These are phyloP conservation scores for Sapria himalayana DNA, from an alignment of 345 rosid genomes.

Conservation along the genomic window DNA sequence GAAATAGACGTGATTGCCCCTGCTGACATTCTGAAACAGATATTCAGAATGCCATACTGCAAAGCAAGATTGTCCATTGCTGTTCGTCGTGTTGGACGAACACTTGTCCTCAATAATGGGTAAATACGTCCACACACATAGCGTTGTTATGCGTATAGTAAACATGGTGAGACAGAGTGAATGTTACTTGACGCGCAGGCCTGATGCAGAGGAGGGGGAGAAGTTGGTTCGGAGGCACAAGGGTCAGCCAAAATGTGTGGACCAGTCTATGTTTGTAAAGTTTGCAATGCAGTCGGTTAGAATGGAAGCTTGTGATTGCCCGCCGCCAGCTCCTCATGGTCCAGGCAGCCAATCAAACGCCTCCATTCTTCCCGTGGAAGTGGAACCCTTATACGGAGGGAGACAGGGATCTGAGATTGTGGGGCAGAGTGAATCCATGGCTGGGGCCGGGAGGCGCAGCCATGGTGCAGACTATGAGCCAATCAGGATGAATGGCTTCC, in stretches of 20 bases:
- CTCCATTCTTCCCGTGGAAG: slow-evolving; percentile 44
- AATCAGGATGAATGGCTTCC: slow-evolving; percentile 27
- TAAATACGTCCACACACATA: slow-evolving; percentile 10
- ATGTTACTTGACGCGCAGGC: slow-evolving; percentile 23
- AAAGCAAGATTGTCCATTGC: slow-evolving; percentile 82
- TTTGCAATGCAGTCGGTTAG: slow-evolving; percentile 98
- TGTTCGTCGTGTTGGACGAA: slow-evolving; percentile 78
- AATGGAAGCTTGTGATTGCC: slow-evolving; percentile 97
- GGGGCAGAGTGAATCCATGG: slow-evolving; percentile 20
- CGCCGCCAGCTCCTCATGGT: slow-evolving; percentile 34
- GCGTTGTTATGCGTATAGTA: background rate
- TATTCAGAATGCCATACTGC: slow-evolving; percentile 88
- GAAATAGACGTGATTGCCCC: slow-evolving; percentile 90
- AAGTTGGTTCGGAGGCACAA: slow-evolving; percentile 54
- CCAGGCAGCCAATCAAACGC: slow-evolving; percentile 30
- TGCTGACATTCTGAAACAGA: slow-evolving; percentile 75
- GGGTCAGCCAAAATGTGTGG: slow-evolving; percentile 64
- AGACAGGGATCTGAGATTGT: slow-evolving; percentile 20
- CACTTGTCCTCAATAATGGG: slow-evolving; percentile 82
- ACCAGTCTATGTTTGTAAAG: slow-evolving; percentile 65
- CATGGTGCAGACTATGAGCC: slow-evolving; percentile 25
- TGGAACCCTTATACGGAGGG: too few species aligned
- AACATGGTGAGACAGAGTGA: slow-evolving; percentile 1
- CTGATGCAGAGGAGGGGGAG: slow-evolving; percentile 89
- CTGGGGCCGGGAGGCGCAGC: slow-evolving; percentile 21